A percentile compares a stretch with the other conserved stretches of the same genome.
phyloP scores from a whole-genome alignment of 164 flowering plant species.

The Cinnamomum chago region DNA sequence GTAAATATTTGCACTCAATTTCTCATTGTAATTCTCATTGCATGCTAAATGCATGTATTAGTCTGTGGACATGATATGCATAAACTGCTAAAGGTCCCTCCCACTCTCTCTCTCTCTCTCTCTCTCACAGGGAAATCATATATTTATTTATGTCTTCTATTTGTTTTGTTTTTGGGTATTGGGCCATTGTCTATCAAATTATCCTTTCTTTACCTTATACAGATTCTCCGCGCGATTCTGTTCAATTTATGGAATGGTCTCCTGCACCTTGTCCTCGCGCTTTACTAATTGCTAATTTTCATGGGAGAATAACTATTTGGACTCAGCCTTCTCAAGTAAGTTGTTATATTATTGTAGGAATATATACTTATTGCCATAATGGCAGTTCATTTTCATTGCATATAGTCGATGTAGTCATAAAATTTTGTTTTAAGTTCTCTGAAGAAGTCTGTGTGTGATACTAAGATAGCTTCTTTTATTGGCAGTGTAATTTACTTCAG shows the following conservation, averaged over 20 bases:
- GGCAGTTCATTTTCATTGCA: background rate
- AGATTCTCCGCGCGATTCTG: slow-evolving; percentile 99
- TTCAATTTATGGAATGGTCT: slow-evolving; percentile 98
- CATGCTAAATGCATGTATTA: too few relatives aligned
- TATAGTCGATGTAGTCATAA: background rate
- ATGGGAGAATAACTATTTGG: slow-evolving; percentile 94
- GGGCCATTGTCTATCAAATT: background rate
- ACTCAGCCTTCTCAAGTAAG: slow-evolving; percentile 90
- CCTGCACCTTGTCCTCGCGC: slow-evolving; percentile 92
- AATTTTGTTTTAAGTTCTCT: slow-evolving; percentile 1
- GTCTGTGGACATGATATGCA: too few relatives aligned
- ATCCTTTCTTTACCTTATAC: slow-evolving; percentile 17
- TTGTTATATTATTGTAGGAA: background rate
- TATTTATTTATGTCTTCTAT: background rate
- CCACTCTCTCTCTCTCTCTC: too few relatives aligned
- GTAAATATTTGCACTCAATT: background rate
- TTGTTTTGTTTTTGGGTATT: background rate
- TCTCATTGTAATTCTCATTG: background rate
- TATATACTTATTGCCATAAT: background rate
- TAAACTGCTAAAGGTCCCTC: too few relatives aligned
- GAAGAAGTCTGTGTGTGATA: background rate
- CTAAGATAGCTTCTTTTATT: too few relatives aligned
- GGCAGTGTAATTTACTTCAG: too few relatives aligned
- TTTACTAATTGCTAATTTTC: slow-evolving; percentile 83
- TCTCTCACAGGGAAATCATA: too few relatives aligned